A percentile compares a stretch with the other conserved stretches of the same genome.
Evolutionary conservation across 176 grass and related monocot species (phyloP).

Genomic region (Zoysia pacifica): DNA sequence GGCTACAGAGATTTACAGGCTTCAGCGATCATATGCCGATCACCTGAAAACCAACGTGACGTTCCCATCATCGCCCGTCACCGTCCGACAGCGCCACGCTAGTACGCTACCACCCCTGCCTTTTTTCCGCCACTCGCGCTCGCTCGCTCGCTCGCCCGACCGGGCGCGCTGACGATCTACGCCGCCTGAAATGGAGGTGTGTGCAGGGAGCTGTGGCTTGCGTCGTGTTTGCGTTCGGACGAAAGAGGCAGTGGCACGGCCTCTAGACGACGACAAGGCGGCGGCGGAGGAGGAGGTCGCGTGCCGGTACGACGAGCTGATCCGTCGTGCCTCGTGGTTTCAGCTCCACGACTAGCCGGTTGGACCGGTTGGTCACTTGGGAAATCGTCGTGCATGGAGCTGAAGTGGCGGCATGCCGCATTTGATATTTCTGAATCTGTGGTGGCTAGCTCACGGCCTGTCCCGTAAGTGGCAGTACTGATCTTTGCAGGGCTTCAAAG

Average conservation of each 20-base stretch:
- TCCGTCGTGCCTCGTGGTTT: neutral
- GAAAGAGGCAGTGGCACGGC: constrained; percentile 5
- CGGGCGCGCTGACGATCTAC: neutral
- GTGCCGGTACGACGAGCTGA: constrained; percentile 23
- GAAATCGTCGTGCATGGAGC: constrained; percentile 12
- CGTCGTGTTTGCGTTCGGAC: neutral
- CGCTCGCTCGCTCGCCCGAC: neutral
- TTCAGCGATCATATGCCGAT: neutral
- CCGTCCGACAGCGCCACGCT: constrained; percentile 34
- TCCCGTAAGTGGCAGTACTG: neutral
- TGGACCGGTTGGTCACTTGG: neutral
- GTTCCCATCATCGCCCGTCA: constrained; percentile 45
- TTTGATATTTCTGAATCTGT: neutral
- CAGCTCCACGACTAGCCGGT: neutral
- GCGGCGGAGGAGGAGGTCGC: neutral
- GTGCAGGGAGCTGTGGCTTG: constrained; percentile 7
- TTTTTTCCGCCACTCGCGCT: neutral
- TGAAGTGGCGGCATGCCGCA: neutral
- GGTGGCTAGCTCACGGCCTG: neutral
- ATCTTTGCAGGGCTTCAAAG: constrained; percentile 18
- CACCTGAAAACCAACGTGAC: constrained; percentile 28
- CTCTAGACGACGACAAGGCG: neutral
- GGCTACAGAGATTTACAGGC: constrained; percentile 1
- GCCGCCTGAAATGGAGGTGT: neutral
- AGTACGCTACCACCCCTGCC: neutral